Conservation (phyloP, 257 asterid genomes). For the Solanum tarijense region DNA sequence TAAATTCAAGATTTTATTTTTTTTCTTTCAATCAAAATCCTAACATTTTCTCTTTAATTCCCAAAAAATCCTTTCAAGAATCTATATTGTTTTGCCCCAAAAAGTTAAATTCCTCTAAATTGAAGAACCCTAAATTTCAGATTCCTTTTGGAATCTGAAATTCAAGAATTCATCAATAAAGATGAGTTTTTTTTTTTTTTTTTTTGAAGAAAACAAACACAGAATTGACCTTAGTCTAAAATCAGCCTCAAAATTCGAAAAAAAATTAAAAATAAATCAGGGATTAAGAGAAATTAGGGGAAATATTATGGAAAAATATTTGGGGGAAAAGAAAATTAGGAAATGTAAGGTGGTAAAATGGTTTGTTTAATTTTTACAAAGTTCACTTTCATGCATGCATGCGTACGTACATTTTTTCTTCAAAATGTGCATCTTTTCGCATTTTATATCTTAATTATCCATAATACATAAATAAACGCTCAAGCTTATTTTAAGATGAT, state of each 20-base stretch:
- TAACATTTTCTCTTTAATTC: not conserved
- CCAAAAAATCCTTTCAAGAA: not conserved
- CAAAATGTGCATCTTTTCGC: not conserved
- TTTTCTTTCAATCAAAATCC: not conserved
- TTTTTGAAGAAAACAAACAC: not conserved
- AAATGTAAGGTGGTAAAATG: not conserved
- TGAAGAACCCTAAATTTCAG: not conserved
- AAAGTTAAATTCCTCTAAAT: not conserved
- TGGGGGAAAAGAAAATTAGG: not conserved
- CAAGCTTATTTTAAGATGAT: too few species aligned
- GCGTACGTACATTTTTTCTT: not conserved
- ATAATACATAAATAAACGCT: not conserved
- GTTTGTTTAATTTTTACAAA: not conserved
- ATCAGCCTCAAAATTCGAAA: not conserved
- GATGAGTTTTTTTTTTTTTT: not conserved
- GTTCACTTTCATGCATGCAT: not conserved
- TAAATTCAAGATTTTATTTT: not conserved
- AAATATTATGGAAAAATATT: not conserved
- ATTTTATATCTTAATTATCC: not conserved
- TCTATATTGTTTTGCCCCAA: not conserved
- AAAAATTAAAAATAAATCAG: not conserved
- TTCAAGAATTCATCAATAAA: slow-evolving; percentile 6
- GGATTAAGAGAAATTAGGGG: not conserved
- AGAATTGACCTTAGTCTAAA: not conserved
- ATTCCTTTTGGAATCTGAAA: not conserved